Percentiles rank a stretch among this genome's conserved stretches.
phyloP scores from a whole-genome alignment of 768 basidiomycete species.

The Hemileccinum impolitum region DNA sequence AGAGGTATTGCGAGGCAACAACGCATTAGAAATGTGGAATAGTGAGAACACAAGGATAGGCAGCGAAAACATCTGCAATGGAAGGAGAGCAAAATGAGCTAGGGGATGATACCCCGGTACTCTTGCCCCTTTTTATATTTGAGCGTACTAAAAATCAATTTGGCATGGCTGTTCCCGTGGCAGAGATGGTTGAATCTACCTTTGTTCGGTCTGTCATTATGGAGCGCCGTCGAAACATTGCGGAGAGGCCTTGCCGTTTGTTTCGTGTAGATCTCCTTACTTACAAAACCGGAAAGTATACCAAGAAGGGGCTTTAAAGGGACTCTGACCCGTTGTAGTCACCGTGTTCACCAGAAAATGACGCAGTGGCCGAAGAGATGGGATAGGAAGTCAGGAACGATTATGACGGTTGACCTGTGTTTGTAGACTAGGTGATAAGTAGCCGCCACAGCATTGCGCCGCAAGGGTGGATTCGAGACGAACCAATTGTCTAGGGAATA shows the following conservation, averaged over 20 bases:
- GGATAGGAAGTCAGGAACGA: background rate
- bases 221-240: background rate
- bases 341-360: background rate
- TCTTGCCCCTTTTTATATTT: slow-evolving; percentile 8
- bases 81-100: too few species aligned
- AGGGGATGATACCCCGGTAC: too few species aligned
- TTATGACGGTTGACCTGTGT: background rate
- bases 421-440: background rate
- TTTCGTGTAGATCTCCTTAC: background rate
- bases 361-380: background rate
- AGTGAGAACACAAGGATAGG: slow-evolving; percentile 9
- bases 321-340: background rate
- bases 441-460: background rate
- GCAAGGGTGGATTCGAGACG: background rate
- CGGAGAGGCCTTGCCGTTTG: background rate
- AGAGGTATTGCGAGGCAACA: background rate
- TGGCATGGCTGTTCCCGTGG: background rate
- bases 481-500: too few species aligned
- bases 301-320: background rate
- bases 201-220: background rate
- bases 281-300: background rate
- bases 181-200: background rate
- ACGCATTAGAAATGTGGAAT: slow-evolving; percentile 2
- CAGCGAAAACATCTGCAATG: slow-evolving; percentile 3
- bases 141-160: background rate